A percentile compares a stretch with the other conserved stretches of the same genome.
These are phyloP conservation scores for Dipteronia dyeriana DNA, from an alignment of 345 rosid genomes.

Conservation along the genomic window DNA sequence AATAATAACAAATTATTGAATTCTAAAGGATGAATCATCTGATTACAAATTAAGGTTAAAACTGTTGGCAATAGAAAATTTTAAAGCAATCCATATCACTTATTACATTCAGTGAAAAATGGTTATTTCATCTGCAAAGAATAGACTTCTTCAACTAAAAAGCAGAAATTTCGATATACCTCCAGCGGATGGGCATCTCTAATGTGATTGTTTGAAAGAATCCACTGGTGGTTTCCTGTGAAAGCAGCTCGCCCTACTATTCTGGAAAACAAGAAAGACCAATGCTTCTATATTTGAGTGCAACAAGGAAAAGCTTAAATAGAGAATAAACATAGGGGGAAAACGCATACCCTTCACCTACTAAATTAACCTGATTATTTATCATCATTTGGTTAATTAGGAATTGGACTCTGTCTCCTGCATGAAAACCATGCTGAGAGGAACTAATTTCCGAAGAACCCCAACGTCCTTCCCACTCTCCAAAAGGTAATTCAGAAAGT, in stretches of 20 bases:
- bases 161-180: slow-evolving; percentile 35
- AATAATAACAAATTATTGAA: not conserved
- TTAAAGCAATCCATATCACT: not conserved
- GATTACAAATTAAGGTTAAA: not conserved
- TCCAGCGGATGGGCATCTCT: slow-evolving; percentile 69
- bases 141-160: not conserved
- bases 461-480: slow-evolving; percentile 45
- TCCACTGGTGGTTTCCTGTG: slow-evolving; percentile 85
- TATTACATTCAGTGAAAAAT: not conserved
- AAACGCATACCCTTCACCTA: slow-evolving; percentile 84
- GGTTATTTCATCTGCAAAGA: not conserved
- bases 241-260: slow-evolving; percentile 90
- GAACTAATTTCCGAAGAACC: slow-evolving; percentile 31
- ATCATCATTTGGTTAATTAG: slow-evolving; percentile 80
- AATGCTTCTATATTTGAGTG: slow-evolving; percentile 2
- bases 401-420: slow-evolving; percentile 41
- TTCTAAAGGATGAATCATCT: not conserved
- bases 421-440: slow-evolving; percentile 37
- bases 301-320: slow-evolving; percentile 6
- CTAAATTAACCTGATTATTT: slow-evolving; percentile 64
- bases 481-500: slow-evolving; percentile 32
- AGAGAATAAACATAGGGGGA: not conserved
- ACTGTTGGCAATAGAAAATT: not conserved
- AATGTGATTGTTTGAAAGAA: slow-evolving; percentile 56
- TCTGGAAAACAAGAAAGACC: slow-evolving; percentile 42